These are phyloP conservation scores for Jaltomata sinuosa DNA, from an alignment of 257 asterid genomes.

Conservation along the genomic window DNA sequence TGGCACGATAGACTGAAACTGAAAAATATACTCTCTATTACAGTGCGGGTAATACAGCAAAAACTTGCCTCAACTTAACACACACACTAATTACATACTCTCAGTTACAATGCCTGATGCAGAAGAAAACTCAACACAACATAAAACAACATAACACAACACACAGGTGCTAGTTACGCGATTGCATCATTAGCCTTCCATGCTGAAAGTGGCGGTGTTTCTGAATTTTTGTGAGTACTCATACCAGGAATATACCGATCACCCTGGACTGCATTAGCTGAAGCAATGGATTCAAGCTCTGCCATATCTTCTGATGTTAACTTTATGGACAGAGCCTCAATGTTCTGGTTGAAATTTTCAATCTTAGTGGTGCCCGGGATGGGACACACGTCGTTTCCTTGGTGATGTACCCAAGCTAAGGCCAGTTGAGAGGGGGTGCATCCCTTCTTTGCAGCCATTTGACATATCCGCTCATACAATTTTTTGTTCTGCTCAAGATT, in stretches of 20 bases:
- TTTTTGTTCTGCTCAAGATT: conserved; percentile 31
- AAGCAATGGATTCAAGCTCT: conserved; percentile 32
- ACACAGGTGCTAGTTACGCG: background rate
- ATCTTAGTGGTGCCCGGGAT: conserved; percentile 44
- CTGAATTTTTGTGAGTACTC: conserved; percentile 10
- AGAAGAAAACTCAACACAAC: background rate
- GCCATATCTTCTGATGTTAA: conserved; percentile 20
- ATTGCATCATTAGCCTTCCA: conserved; percentile 8
- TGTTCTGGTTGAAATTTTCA: conserved; percentile 23
- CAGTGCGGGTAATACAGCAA: background rate
- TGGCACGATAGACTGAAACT: background rate
- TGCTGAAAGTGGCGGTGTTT: conserved; percentile 23
- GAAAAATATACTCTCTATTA: background rate
- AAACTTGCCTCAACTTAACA: background rate
- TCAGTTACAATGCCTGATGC: background rate
- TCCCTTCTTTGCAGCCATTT: conserved; percentile 29
- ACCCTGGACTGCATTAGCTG: conserved; percentile 28
- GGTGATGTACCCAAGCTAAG: conserved; percentile 57
- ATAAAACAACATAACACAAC: no score
- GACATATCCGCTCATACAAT: conserved; percentile 20
- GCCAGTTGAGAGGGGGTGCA: conserved; percentile 47
- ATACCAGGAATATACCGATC: conserved; percentile 16
- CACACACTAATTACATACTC: background rate
- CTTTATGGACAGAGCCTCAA: conserved; percentile 23
- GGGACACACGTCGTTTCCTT: conserved; percentile 40